phyloP scores from a whole-genome alignment of 1,139 yeast genomes.

The Pichia sp. region DNA sequence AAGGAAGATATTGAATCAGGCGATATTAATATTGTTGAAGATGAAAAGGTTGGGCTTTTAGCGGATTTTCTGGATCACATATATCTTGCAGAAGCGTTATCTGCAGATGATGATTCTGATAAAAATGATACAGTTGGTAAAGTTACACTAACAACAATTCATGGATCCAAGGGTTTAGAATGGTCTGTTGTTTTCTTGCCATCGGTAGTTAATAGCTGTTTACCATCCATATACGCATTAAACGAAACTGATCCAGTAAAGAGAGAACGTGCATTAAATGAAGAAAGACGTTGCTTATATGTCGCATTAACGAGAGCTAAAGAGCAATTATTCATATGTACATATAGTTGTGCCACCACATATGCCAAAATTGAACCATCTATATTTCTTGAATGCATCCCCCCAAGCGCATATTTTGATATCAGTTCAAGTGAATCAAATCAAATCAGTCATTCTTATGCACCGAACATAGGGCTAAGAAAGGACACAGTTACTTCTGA shows the following conservation, averaged over 20 bases:
- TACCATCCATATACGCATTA: slow-evolving; percentile 25
- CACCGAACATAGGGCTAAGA: neutral
- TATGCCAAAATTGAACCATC: neutral
- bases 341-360: slow-evolving; percentile 7
- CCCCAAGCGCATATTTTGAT: neutral
- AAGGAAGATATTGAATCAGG: neutral
- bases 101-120: neutral
- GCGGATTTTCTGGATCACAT: slow-evolving; percentile 54
- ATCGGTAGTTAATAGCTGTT: slow-evolving; percentile 49
- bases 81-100: slow-evolving; percentile 38
- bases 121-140: slow-evolving; percentile 16
- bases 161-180: slow-evolving; percentile 88
- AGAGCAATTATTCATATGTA: slow-evolving; percentile 23
- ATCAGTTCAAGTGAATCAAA: neutral
- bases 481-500: neutral
- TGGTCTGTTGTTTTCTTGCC: slow-evolving; percentile 92
- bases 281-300: slow-evolving; percentile 78
- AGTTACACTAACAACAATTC: slow-evolving; percentile 58
- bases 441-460: neutral
- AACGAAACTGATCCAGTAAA: slow-evolving; percentile 16
- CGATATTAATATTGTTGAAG: neutral
- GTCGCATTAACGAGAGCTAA: slow-evolving; percentile 88
- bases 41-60: slow-evolving; percentile 28
- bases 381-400: slow-evolving; percentile 4
- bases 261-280: slow-evolving; percentile 35